Percentiles rank a stretch among this genome's conserved stretches.
These are phyloP conservation scores for Rhynchosporium agropyri DNA, from an alignment of 2,329 filamentous ascomycete genomes.

Conservation along the genomic window DNA sequence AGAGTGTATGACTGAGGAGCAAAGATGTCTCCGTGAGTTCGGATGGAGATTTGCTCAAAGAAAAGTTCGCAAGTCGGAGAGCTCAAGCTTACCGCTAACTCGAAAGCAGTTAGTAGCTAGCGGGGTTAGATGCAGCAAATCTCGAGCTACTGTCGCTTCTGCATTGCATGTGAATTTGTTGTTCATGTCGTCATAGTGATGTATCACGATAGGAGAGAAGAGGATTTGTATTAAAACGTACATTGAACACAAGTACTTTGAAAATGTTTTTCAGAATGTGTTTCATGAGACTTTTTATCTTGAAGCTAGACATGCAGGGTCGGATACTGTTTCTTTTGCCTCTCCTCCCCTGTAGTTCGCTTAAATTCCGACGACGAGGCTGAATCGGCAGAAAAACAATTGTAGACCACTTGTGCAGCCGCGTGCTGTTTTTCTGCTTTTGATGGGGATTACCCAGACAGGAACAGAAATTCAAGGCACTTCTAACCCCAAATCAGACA, in stretches of 20 bases:
- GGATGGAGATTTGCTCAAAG: constrained; percentile 9
- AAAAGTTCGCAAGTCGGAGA: constrained; percentile 7
- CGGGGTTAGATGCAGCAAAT: constrained; percentile 12
- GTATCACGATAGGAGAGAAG: no score
- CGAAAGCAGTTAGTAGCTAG: constrained; percentile 9
- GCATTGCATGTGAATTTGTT: no score
- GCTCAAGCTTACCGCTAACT: constrained; percentile 4
- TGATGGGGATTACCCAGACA: neutral
- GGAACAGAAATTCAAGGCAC: neutral
- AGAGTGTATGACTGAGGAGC: constrained; percentile 1
- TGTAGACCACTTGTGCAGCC: neutral
- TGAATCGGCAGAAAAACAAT: constrained; percentile 3
- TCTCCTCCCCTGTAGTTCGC: constrained; percentile 11
- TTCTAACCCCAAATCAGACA: neutral
- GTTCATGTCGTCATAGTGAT: no score
- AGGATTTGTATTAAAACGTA: no score
- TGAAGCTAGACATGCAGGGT: constrained; percentile 2
- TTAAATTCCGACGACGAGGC: constrained; percentile 14
- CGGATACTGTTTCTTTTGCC: constrained; percentile 2
- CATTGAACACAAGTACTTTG: no score
- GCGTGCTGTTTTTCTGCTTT: neutral
- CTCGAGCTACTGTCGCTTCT: neutral
- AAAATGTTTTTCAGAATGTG: no score
- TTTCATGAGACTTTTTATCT: no score
- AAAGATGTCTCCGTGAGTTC: constrained; percentile 7